Evolutionary conservation across 2,329 filamentous ascomycete species (phyloP).

Genomic region (Lachnellula occidentalis): DNA sequence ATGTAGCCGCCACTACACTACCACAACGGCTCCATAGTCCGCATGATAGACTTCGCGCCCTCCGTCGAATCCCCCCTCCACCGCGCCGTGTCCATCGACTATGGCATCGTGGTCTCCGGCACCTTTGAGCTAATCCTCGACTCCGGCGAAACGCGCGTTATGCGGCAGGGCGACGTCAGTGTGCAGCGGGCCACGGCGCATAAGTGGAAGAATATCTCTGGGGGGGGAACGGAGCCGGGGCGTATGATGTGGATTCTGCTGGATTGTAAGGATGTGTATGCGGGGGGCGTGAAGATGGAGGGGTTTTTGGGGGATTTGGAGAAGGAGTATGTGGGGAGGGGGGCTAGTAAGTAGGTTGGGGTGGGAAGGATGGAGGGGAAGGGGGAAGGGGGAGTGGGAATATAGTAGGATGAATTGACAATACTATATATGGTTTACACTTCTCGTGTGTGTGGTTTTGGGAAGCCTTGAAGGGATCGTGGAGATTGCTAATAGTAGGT

Average conservation of each 20-base stretch:
- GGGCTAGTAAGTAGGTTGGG: no score
- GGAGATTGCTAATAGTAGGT: no score
- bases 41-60: slow-evolving; percentile 13
- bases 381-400: no score
- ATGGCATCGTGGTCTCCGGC: slow-evolving; percentile 9
- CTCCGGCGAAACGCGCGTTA: slow-evolving; percentile 6
- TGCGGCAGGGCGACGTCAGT: slow-evolving; percentile 7
- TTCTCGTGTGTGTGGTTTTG: no score
- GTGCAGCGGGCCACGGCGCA: slow-evolving; percentile 9
- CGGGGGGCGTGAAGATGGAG: background rate
- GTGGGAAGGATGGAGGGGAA: no score
- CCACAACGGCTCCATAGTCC: slow-evolving; percentile 7
- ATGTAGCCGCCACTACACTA: slow-evolving; percentile 7
- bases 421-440: no score
- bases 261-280: background rate
- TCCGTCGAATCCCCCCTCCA: slow-evolving; percentile 5
- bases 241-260: slow-evolving; percentile 5
- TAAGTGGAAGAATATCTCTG: slow-evolving; percentile 8
- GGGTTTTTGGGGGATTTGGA: background rate
- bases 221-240: background rate
- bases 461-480: no score
- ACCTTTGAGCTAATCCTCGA: slow-evolving; percentile 10
- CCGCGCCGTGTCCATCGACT: slow-evolving; percentile 7
- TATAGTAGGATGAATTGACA: no score
- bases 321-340: no score